These are phyloP conservation scores for Gliomastix tumulicola DNA, from an alignment of 2,329 filamentous ascomycete species.

Conservation along the genomic window DNA sequence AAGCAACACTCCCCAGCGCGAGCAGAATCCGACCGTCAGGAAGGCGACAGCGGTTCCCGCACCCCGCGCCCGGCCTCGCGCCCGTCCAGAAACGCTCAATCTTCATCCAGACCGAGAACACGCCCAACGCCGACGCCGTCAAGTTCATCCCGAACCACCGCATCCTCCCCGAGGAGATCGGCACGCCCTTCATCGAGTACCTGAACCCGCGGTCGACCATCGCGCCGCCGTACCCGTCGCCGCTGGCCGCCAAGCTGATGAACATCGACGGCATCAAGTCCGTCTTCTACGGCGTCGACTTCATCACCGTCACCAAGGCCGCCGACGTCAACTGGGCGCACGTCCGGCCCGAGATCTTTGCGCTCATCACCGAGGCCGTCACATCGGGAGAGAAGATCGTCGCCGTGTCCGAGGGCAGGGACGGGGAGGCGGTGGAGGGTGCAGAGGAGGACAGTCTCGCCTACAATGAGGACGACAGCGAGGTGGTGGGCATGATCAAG, in stretches of 20 bases:
- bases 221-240: conserved; percentile 81
- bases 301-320: conserved; percentile 94
- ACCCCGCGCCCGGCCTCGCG: no score
- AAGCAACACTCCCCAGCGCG: no score
- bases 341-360: conserved; percentile 91
- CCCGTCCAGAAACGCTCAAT: no score
- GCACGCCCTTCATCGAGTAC: conserved; percentile 81
- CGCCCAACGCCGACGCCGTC: conserved; percentile 89
- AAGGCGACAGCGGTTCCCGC: no score
- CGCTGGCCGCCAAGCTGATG: conserved; percentile 82
- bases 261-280: conserved; percentile 91
- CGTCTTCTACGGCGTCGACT: conserved; percentile 90
- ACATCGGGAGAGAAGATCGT: conserved; percentile 79
- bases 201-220: conserved; percentile 82
- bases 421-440: conserved; percentile 34
- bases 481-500: conserved; percentile 98
- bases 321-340: conserved; percentile 87
- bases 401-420: conserved; percentile 56
- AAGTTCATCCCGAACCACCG: conserved; percentile 93
- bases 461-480: conserved; percentile 85
- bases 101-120: conserved; percentile 95
- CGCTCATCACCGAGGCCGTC: conserved; percentile 87
- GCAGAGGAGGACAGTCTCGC: conserved; percentile 60
- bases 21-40: no score
- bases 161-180: conserved; percentile 68